phyloP scores from a whole-genome alignment of 1,284 basidiomycete species.

The Entoloma clypeatum region DNA sequence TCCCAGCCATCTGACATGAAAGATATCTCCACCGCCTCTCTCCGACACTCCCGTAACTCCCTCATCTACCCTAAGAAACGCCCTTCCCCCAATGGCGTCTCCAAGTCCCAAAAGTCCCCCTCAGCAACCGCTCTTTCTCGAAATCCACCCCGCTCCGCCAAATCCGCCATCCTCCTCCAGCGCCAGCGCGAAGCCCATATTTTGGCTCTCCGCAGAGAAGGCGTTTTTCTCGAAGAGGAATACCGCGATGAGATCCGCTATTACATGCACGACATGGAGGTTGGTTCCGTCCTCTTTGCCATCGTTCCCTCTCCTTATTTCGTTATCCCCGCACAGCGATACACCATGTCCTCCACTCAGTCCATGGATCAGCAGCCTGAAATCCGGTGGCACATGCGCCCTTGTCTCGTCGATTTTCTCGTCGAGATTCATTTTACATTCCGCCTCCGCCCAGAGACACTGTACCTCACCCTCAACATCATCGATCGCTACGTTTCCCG shows the following conservation, averaged over 20 bases:
- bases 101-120: conserved; percentile 61
- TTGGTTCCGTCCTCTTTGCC: conserved; percentile 41
- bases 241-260: conserved; percentile 89
- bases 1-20: conserved; percentile 53
- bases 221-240: conserved; percentile 83
- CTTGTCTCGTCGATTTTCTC: conserved; percentile 97
- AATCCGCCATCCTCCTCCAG: conserved; percentile 54
- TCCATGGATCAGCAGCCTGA: conserved; percentile 99
- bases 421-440: conserved; percentile 98
- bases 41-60: conserved; percentile 55
- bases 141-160: conserved; percentile 62
- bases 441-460: conserved; percentile 93
- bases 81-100: conserved; percentile 72
- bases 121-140: conserved; percentile 45
- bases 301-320: conserved; percentile 14
- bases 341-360: conserved; percentile 84
- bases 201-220: conserved; percentile 61
- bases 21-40: conserved; percentile 58
- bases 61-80: conserved; percentile 76
- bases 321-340: conserved; percentile 46
- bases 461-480: conserved; percentile 98
- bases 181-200: conserved; percentile 67
- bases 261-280: conserved; percentile 99
- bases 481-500: conserved; percentile 99
- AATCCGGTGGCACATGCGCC: conserved; percentile 98